These are phyloP conservation scores for Chaetomium cochliodes DNA, from an alignment of 495 filamentous ascomycete genomes.

Conservation along the genomic window DNA sequence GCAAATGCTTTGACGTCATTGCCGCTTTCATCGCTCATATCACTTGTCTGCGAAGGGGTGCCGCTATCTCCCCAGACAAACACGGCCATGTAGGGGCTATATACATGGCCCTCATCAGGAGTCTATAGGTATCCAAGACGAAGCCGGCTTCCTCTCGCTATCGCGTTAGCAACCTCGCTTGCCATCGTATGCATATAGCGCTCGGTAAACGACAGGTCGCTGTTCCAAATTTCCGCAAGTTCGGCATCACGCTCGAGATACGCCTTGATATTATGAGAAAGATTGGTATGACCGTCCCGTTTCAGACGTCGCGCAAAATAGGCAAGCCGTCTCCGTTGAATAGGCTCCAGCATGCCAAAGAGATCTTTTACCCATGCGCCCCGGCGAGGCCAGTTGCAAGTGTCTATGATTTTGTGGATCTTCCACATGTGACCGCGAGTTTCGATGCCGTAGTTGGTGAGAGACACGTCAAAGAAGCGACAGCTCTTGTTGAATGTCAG, in stretches of 20 bases:
- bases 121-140: neutral
- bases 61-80: neutral
- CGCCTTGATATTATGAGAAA: neutral
- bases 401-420: slow-evolving; percentile 31
- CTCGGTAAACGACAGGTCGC: neutral
- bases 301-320: neutral
- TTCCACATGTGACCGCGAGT: slow-evolving; percentile 37
- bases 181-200: slow-evolving; percentile 6
- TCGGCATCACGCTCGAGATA: too few species aligned
- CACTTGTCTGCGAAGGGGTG: neutral
- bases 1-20: neutral
- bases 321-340: slow-evolving; percentile 3
- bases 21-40: too few species aligned
- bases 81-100: neutral
- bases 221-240: neutral
- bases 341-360: neutral
- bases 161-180: neutral
- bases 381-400: neutral
- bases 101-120: neutral
- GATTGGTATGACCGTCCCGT: neutral
- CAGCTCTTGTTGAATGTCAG: slow-evolving; percentile 40
- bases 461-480: slow-evolving; percentile 32
- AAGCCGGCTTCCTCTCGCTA: neutral
- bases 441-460: slow-evolving; percentile 28
- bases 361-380: slow-evolving; percentile 1